Conservation (phyloP, 2,329 filamentous ascomycete genomes). For the Orbilia ellipsospora region DNA sequence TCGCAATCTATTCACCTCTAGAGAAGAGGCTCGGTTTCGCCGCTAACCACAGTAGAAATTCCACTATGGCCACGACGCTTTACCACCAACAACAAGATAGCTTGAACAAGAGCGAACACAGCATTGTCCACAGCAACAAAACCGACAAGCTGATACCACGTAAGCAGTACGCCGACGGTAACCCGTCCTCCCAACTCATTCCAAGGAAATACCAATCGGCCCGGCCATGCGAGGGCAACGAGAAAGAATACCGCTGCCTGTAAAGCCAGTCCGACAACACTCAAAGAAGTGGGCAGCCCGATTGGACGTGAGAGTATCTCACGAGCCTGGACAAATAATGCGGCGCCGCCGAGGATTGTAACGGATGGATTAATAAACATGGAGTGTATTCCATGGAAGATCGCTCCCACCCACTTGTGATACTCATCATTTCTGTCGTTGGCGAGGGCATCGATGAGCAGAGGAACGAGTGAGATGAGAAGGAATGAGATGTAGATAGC, state of each 20-base stretch:
- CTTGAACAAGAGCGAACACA: constrained; percentile 2
- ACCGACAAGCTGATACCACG: constrained; percentile 3
- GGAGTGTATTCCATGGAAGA: constrained; percentile 5
- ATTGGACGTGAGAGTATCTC: constrained; percentile 3
- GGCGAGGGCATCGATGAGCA: constrained; percentile 4
- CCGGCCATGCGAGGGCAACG: constrained; percentile 2
- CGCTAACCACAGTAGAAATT: constrained; percentile 1
- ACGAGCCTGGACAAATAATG: constrained; percentile 5
- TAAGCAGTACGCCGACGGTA: constrained; percentile 5
- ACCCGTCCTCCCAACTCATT: constrained; percentile 5
- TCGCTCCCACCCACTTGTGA: constrained; percentile 4
- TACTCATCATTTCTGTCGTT: constrained; percentile 6
- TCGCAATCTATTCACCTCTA: constrained; percentile 6
- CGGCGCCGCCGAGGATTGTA: constrained; percentile 4
- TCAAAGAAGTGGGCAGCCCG: constrained; percentile 4
- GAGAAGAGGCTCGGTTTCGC: constrained; percentile 1
- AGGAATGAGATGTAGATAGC: constrained; percentile 6
- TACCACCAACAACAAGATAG: constrained; percentile 2
- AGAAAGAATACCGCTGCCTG: constrained; percentile 3
- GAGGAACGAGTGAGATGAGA: constrained; percentile 5
- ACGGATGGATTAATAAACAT: constrained; percentile 5
- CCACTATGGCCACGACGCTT: constrained; percentile 4
- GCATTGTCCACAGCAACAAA: constrained; percentile 5
- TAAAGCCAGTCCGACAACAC: constrained; percentile 5
- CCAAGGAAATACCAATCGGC: constrained; percentile 5